Evolutionary conservation across 345 rosid genomes (phyloP).

Genomic region (Passiflora organensis): DNA sequence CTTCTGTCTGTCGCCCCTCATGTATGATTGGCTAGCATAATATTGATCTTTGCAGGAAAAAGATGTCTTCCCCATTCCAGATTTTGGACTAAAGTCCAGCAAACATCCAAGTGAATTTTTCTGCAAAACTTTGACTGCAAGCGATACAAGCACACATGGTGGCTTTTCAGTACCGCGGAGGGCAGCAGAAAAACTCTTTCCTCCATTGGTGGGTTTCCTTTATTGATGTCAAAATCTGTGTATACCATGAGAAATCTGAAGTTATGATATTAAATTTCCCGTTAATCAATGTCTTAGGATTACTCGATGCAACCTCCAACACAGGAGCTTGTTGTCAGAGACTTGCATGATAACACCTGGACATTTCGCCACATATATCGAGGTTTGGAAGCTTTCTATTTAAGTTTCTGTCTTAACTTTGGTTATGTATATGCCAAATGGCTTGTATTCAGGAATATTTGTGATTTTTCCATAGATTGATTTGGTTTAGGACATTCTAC

Average conservation of each 20-base stretch:
- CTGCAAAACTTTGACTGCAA: constrained; percentile 94
- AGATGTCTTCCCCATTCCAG: constrained; percentile 81
- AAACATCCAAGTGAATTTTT: constrained; percentile 92
- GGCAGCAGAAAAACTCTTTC: constrained; percentile 98
- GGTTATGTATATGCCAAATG: not conserved
- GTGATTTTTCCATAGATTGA: not conserved
- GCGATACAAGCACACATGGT: constrained; percentile 99
- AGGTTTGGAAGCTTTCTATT: constrained; percentile 39
- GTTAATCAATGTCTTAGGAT: constrained; percentile 42
- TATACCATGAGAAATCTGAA: not conserved
- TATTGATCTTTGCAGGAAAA: constrained; percentile 50
- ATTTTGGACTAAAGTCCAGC: constrained; percentile 74
- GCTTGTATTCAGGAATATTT: not conserved
- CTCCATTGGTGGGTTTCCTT: constrained; percentile 61
- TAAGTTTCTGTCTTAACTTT: not conserved
- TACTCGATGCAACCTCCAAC: constrained; percentile 90
- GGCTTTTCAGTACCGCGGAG: constrained; percentile 99
- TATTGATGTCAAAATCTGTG: not conserved
- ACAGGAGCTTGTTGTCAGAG: constrained; percentile 93
- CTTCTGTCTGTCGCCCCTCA: not conserved
- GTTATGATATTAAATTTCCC: not conserved
- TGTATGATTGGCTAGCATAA: too few species aligned
- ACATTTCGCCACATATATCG: constrained; percentile 96
- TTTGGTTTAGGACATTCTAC: not conserved
- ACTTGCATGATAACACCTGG: constrained; percentile 91